Base-by-base conservation (phyloP, 768 basidiomycete genomes). In the Clitopilus hobsonii region DNA sequence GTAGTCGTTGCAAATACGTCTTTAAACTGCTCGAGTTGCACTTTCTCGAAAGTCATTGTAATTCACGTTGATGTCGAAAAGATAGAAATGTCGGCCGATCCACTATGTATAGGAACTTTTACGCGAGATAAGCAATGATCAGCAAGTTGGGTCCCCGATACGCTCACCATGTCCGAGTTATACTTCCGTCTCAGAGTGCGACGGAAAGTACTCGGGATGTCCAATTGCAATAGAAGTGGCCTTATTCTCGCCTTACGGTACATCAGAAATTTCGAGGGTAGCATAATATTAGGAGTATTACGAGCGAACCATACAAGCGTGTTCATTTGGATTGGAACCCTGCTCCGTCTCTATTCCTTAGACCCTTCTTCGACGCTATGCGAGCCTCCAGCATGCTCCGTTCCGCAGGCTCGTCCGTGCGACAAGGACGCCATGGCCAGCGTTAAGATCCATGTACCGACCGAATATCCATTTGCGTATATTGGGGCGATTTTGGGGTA, bases 311-410 rank as follows among this genome's bases (percentile, higher is more conserved):
- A 45, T 45, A 3, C 22, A 45, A 45, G 22, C 41, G 5, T 20
- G 41, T 45, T 2, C 41, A 8, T 10, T 36, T 18, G 41, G 41
- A n/a, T n/a, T 45, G 41, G 18, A 16, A 10, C 22, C n/a, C n/a
- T 45, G 41, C 41, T 45, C 41, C 41, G 41, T 45, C 41, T 45
- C 41, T 45, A 45, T 45, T 45, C 41, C 41, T 45, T 45, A 20
- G 22, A 20, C n/a, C 41, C 22, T 20, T 3, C 3, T 2, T 16
- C 3, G 16, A 45, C 22, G 18, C 41, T 45, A 45, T 45, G 22
- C n/a, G 22, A 23, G 41, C n/a, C 22, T 45, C 18, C 8, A 18
- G 10, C 41, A 45, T 45, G 41, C 22, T 45, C 41, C 41, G 41
- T 45, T 18, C 41, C 41, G 41, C n/a, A n/a, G 32, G 41, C 14